Conservation (phyloP, 306 rosid species). For the Adenanthera pavonina region DNA sequence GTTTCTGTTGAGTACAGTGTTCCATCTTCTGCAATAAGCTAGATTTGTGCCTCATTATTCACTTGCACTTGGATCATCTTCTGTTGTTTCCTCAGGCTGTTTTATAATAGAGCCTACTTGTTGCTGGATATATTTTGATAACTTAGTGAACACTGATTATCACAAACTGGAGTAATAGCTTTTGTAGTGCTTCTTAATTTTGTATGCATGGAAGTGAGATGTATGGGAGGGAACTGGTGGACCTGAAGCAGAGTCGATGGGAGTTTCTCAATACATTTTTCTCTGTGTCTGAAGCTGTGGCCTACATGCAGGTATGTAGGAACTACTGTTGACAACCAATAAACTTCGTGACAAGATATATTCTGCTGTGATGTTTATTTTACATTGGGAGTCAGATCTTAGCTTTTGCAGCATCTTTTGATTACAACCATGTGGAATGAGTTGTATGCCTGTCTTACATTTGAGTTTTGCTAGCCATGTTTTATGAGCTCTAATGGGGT, state of each 20-base stretch:
- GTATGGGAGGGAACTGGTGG: conserved; percentile 97
- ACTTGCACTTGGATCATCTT: conserved; percentile 26
- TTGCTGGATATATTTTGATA: conserved; percentile 33
- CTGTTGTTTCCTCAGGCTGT: conserved; percentile 29
- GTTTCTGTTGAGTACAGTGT: conserved; percentile 23
- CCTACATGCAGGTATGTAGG: conserved; percentile 88
- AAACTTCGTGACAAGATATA: conserved; percentile 31
- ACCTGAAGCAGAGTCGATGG: conserved; percentile 89
- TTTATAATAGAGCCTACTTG: conserved; percentile 15
- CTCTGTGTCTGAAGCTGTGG: conserved; percentile 99
- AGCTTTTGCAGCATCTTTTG: conserved; percentile 24
- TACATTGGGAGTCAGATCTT: conserved; percentile 24
- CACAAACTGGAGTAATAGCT: conserved; percentile 46
- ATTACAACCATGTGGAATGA: conserved; percentile 10
- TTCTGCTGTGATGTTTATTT: conserved; percentile 30
- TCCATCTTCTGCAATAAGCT: conserved; percentile 33
- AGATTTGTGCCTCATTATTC: conserved; percentile 29
- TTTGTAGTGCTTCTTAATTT: conserved; percentile 55
- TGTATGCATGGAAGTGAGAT: conserved; percentile 83
- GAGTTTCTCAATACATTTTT: conserved; percentile 92
- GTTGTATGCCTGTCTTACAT: conserved; percentile 25
- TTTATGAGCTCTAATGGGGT: conserved; percentile 21
- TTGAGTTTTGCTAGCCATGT: conserved; percentile 31
- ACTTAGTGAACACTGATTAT: conserved; percentile 42
- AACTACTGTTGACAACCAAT: conserved; percentile 33